Conservation (phyloP, 2,329 filamentous ascomycete genomes). For the Neofusicoccum sp. region DNA sequence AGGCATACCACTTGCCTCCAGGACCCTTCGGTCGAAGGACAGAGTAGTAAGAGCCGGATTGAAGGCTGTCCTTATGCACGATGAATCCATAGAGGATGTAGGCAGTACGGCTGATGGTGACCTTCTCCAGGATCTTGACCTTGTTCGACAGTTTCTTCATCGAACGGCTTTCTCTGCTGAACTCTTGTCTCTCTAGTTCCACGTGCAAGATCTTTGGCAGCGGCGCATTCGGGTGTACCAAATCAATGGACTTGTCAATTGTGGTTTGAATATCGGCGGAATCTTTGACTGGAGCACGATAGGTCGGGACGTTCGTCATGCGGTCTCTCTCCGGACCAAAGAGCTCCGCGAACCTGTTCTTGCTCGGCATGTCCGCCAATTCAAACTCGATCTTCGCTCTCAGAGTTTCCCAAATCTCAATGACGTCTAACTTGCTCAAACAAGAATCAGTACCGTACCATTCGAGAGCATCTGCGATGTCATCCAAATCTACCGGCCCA, state of each 20-base stretch:
- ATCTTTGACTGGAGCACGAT: constrained; percentile 39
- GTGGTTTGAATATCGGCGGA: constrained; percentile 46
- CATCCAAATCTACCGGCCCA: constrained; percentile 37
- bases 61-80: constrained; percentile 61
- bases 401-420: constrained; percentile 59
- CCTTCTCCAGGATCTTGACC: constrained; percentile 58
- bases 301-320: constrained; percentile 29
- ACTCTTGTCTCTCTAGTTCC: constrained; percentile 60
- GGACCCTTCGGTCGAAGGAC: constrained; percentile 61
- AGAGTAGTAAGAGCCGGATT: constrained; percentile 62
- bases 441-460: constrained; percentile 44
- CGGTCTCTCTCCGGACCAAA: constrained; percentile 48
- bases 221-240: constrained; percentile 28
- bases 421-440: constrained; percentile 51
- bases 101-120: constrained; percentile 50
- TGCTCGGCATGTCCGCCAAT: constrained; percentile 47
- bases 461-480: constrained; percentile 40
- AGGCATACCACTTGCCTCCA: constrained; percentile 61
- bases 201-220: constrained; percentile 56
- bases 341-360: constrained; percentile 46
- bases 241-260: constrained; percentile 36
- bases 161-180: constrained; percentile 56
- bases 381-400: constrained; percentile 57
- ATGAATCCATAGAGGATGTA: constrained; percentile 64
- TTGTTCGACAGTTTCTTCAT: constrained; percentile 61